Conservation (phyloP, 768 basidiomycete genomes). For the Boletales sp. region DNA sequence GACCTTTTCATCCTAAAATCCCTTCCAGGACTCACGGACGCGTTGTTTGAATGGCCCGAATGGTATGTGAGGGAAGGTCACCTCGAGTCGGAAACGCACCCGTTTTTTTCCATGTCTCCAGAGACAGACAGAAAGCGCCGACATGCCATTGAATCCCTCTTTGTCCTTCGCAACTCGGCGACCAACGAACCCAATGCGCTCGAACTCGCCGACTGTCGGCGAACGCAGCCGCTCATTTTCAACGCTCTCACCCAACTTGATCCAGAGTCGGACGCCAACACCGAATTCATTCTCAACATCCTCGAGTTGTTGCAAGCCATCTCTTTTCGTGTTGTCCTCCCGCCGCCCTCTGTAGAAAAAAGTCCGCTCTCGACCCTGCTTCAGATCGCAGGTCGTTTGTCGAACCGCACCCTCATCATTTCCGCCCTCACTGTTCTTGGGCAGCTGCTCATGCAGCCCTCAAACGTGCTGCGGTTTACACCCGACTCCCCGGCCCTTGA, state of each 20-base stretch:
- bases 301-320: constrained; percentile 71
- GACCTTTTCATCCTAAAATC: constrained; percentile 70
- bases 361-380: constrained; percentile 59
- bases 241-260: constrained; percentile 62
- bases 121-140: constrained; percentile 53
- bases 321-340: constrained; percentile 41
- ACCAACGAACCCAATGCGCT: constrained; percentile 62
- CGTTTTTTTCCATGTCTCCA: constrained; percentile 55
- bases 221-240: constrained; percentile 64
- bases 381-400: constrained; percentile 51
- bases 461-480: constrained; percentile 52
- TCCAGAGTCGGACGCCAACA: constrained; percentile 58
- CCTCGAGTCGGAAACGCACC: constrained; percentile 38
- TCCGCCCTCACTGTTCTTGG: constrained; percentile 58
- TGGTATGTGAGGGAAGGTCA: constrained; percentile 72
- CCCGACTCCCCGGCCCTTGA: constrained; percentile 56
- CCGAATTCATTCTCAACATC: constrained; percentile 68
- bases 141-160: constrained; percentile 82
- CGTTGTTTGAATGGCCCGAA: constrained; percentile 85
- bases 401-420: constrained; percentile 76
- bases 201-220: constrained; percentile 55
- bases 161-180: constrained; percentile 84
- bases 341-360: constrained; percentile 31
- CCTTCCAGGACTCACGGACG: constrained; percentile 78
- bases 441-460: constrained; percentile 56